phyloP scores from a whole-genome alignment of 1,284 basidiomycete genomes.

The Cryptococcus floricola region DNA sequence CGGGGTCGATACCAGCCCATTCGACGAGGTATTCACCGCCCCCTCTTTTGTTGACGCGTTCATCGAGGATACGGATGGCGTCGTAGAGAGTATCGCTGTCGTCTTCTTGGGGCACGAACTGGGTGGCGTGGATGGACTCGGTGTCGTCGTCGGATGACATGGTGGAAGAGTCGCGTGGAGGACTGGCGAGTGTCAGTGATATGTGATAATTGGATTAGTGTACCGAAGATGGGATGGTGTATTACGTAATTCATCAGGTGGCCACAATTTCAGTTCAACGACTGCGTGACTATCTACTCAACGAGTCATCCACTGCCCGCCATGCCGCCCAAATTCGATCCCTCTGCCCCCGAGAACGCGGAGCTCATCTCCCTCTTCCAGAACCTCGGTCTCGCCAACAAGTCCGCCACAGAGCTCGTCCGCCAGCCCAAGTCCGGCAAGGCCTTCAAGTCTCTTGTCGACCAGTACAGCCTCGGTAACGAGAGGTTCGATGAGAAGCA shows the following conservation, averaged over 20 bases:
- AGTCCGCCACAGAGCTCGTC: slow-evolving; percentile 77
- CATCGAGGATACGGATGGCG: slow-evolving; percentile 26
- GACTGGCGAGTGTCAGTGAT: no score
- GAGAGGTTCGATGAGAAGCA: slow-evolving; percentile 70
- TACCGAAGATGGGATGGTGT: no score
- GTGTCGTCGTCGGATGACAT: no score
- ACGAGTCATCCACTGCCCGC: neutral
- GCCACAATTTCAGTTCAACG: neutral
- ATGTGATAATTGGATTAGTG: no score
- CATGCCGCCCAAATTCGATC: slow-evolving; percentile 56
- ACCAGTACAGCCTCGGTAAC: slow-evolving; percentile 56
- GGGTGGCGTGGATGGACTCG: slow-evolving; percentile 9
- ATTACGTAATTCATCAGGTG: no score
- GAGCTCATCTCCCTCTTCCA: slow-evolving; percentile 66
- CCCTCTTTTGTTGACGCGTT: slow-evolving; percentile 6
- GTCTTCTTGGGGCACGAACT: slow-evolving; percentile 13
- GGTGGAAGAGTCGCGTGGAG: no score
- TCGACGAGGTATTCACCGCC: slow-evolving; percentile 29
- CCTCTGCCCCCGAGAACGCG: slow-evolving; percentile 51
- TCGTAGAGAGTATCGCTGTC: slow-evolving; percentile 19
- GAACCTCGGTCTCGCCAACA: slow-evolving; percentile 70
- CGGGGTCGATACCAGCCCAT: slow-evolving; percentile 34
- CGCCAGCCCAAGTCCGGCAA: slow-evolving; percentile 72
- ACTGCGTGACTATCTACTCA: no score
- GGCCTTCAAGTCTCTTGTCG: slow-evolving; percentile 68